Percentiles rank a stretch among this genome's conserved stretches.
Conservation (phyloP, 2,329 filamentous ascomycete genomes). For the Apiospora rasikravindrae region DNA sequence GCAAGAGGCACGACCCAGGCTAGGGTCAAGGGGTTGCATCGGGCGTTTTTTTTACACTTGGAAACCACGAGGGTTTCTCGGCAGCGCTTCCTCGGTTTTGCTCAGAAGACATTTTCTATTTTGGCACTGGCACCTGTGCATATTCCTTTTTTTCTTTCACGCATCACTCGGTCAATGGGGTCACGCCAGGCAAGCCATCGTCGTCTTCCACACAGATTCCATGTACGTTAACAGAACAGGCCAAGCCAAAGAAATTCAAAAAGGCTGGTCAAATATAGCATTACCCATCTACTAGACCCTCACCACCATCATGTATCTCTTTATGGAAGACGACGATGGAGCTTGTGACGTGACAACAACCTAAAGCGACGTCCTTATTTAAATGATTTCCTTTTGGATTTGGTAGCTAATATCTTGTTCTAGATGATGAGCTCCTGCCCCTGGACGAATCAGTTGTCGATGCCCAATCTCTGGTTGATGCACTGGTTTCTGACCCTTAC, state of each 20-base stretch:
- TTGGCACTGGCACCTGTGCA: slow-evolving; percentile 29
- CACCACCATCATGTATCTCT: slow-evolving; percentile 46
- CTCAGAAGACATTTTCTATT: slow-evolving; percentile 31
- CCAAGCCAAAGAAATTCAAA: slow-evolving; percentile 41
- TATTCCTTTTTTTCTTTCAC: slow-evolving; percentile 25
- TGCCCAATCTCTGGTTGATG: slow-evolving; percentile 70
- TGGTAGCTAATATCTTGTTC: slow-evolving; percentile 46
- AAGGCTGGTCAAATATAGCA: slow-evolving; percentile 57
- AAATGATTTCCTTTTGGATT: slow-evolving; percentile 29
- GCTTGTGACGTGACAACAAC: slow-evolving; percentile 56
- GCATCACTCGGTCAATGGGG: slow-evolving; percentile 45
- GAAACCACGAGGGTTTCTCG: slow-evolving; percentile 20
- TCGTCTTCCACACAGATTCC: slow-evolving; percentile 66
- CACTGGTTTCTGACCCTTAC: slow-evolving; percentile 65
- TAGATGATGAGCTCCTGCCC: slow-evolving; percentile 68
- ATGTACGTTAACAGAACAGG: slow-evolving; percentile 69
- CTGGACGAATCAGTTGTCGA: slow-evolving; percentile 71
- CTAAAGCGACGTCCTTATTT: slow-evolving; percentile 26
- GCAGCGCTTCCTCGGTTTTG: slow-evolving; percentile 34
- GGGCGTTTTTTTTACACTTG: slow-evolving; percentile 41
- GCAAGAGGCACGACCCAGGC: slow-evolving; percentile 43
- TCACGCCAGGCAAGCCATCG: slow-evolving; percentile 69
- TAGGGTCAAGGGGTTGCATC: slow-evolving; percentile 40
- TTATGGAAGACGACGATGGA: slow-evolving; percentile 68
- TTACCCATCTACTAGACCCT: slow-evolving; percentile 46